A percentile compares a stretch with the other conserved stretches of the same genome.
Evolutionary conservation across 2,329 filamentous ascomycete genomes (phyloP).

Genomic region (Aspergillus quadrilineatus): DNA sequence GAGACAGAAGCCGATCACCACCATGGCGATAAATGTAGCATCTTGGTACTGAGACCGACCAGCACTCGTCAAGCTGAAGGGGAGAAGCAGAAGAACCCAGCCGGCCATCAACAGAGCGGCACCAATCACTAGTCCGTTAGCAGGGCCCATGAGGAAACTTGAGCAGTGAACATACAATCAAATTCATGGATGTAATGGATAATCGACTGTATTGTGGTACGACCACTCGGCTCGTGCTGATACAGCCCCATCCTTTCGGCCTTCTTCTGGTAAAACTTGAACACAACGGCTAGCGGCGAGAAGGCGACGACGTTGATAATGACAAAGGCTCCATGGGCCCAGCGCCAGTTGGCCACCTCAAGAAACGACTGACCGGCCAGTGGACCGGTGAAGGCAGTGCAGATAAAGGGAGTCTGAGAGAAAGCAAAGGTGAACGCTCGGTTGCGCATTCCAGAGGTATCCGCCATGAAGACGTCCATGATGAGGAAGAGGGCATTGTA

Average conservation of each 20-base stretch:
- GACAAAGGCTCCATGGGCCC: constrained; percentile 63
- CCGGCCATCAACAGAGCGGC: constrained; percentile 61
- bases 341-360: constrained; percentile 56
- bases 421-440: constrained; percentile 62
- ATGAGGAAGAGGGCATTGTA: constrained; percentile 56
- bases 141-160: constrained; percentile 19
- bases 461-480: constrained; percentile 61
- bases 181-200: constrained; percentile 61
- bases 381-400: constrained; percentile 58
- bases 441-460: constrained; percentile 61
- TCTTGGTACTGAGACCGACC: constrained; percentile 45
- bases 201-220: constrained; percentile 50
- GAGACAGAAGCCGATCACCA: constrained; percentile 54
- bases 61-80: constrained; percentile 57
- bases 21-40: constrained; percentile 51
- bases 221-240: constrained; percentile 42
- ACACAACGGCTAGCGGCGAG: constrained; percentile 55
- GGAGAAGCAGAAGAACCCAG: constrained; percentile 64
- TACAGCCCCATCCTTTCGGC: constrained; percentile 57
- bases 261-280: constrained; percentile 58
- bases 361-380: constrained; percentile 54
- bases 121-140: constrained; percentile 48
- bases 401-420: constrained; percentile 61
- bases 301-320: constrained; percentile 60
- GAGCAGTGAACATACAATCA: constrained; percentile 55